These are phyloP conservation scores for Alternaria postmessia DNA, from an alignment of 2,329 filamentous ascomycete genomes.

Conservation along the genomic window DNA sequence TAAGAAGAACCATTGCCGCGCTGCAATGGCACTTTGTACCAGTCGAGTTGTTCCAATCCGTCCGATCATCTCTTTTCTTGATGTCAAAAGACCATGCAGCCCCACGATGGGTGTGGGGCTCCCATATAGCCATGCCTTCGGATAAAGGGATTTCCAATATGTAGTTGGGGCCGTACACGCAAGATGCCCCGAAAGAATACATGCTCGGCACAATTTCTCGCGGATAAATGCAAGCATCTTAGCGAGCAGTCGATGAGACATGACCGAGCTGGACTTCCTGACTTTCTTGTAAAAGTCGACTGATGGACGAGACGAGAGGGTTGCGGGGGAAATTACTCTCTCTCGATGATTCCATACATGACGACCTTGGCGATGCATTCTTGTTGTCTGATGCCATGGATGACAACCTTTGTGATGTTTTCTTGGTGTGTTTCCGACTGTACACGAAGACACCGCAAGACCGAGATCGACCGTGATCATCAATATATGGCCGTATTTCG, in stretches of 20 bases:
- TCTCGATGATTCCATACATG: too few species aligned
- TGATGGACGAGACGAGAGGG: too few species aligned
- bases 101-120: background rate
- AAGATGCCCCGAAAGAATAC: background rate
- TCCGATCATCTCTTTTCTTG: background rate
- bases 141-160: background rate
- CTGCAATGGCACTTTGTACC: background rate
- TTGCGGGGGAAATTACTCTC: too few species aligned
- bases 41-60: background rate
- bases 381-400: too few species aligned
- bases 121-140: background rate
- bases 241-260: rapidly evolving
- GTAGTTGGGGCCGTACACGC: background rate
- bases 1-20: background rate
- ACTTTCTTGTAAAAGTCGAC: rapidly evolving
- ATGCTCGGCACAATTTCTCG: background rate
- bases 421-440: too few species aligned
- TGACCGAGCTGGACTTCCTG: background rate
- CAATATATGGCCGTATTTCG: too few species aligned
- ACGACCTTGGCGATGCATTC: too few species aligned
- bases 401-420: too few species aligned
- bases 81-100: background rate
- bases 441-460: too few species aligned
- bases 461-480: too few species aligned
- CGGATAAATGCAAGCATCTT: background rate